Evolutionary conservation across 164 flowering plant genomes (phyloP).

Genomic region (Sextonia rubra): DNA sequence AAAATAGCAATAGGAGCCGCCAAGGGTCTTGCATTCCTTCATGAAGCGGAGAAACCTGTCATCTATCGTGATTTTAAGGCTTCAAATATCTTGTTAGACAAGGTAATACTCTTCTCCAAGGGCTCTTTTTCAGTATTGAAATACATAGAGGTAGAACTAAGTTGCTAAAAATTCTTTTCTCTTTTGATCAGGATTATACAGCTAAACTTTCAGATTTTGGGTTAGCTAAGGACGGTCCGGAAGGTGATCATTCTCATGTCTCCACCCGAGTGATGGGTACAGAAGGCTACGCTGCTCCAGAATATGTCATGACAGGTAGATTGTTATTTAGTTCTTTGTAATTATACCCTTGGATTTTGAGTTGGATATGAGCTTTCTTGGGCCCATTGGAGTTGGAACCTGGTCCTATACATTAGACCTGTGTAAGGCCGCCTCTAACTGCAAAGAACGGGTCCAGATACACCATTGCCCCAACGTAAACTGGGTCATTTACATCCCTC

Average conservation of each 20-base stretch:
- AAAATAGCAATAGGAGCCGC: conserved; percentile 86
- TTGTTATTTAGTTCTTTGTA: background rate
- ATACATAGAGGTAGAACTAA: background rate
- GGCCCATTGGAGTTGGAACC: no score
- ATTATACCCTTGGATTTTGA: no score
- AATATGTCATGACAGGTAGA: conserved; percentile 73
- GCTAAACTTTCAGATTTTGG: conserved; percentile 92
- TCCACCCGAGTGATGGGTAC: conserved; percentile 87
- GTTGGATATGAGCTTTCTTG: no score
- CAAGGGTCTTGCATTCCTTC: conserved; percentile 78
- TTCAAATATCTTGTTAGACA: conserved; percentile 70
- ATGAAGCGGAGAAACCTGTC: conserved; percentile 68
- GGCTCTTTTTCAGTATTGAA: background rate
- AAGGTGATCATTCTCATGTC: conserved; percentile 65
- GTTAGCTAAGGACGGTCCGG: conserved; percentile 77
- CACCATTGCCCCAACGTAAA: no score
- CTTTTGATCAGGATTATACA: conserved; percentile 51
- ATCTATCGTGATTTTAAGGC: conserved; percentile 83
- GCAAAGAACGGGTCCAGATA: no score
- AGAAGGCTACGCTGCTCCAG: conserved; percentile 91
- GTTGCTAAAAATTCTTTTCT: background rate
- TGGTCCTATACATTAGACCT: no score
- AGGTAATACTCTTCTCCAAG: conserved; percentile 26
- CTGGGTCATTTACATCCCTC: no score
- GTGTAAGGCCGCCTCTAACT: no score